Evolutionary conservation across 2,329 filamentous ascomycete genomes (phyloP).

Genomic region (Fusarium sp.): DNA sequence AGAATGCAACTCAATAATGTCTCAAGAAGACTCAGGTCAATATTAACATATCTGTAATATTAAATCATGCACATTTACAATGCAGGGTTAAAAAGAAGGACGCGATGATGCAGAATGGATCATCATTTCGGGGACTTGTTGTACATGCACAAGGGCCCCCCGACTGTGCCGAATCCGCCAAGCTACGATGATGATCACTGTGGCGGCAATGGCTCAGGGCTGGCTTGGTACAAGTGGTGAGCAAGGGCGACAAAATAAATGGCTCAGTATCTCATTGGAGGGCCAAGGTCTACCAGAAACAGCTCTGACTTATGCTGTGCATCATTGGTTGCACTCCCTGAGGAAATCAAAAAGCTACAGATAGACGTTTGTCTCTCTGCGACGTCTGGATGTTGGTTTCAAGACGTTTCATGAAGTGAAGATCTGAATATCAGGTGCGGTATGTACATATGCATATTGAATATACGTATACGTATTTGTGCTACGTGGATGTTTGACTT

Average conservation of each 20-base stretch:
- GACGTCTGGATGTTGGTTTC: constrained; percentile 18
- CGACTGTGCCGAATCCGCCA: constrained; percentile 24
- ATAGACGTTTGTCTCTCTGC: constrained; percentile 1
- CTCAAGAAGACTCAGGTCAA: constrained; percentile 1
- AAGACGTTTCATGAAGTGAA: constrained; percentile 25
- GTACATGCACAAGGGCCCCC: background rate
- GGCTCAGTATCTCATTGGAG: background rate
- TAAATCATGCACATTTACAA: background rate
- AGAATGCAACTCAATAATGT: background rate
- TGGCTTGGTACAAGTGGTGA: background rate
- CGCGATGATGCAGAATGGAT: constrained; percentile 27
- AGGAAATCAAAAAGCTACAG: background rate
- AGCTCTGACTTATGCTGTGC: background rate
- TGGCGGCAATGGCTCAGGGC: constrained; percentile 14
- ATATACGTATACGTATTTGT: background rate
- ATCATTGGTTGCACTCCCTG: constrained; percentile 25
- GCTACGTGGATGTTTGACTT: constrained; percentile 3
- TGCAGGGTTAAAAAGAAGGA: background rate
- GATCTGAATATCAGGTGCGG: background rate
- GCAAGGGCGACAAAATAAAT: constrained; percentile 15
- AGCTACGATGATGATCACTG: constrained; percentile 28
- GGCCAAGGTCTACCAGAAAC: background rate
- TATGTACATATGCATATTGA: background rate
- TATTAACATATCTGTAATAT: background rate
- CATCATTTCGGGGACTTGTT: constrained; percentile 26